Evolutionary conservation across 257 asterid genomes (phyloP).

Genomic region (Penstemon davidsonii): DNA sequence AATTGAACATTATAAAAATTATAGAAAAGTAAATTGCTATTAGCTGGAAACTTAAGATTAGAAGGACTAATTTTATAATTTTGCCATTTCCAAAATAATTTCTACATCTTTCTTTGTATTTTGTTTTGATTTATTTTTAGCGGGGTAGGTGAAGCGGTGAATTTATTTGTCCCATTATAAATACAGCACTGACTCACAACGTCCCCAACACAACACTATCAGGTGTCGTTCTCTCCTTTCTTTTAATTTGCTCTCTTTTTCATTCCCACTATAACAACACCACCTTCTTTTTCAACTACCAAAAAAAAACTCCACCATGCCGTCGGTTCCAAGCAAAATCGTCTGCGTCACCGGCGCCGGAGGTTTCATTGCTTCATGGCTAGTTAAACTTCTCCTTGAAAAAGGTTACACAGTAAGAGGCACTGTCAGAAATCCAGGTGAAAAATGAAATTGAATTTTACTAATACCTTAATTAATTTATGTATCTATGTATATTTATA

Average conservation of each 20-base stretch:
- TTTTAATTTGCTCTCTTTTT: background rate
- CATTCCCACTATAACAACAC: no score
- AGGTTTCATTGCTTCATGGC: conserved; percentile 97
- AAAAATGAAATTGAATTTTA: background rate
- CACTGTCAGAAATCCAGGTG: conserved; percentile 93
- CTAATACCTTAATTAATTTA: background rate
- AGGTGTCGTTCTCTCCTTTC: background rate
- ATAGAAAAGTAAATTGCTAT: no score
- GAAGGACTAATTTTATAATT: no score
- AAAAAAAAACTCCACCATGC: conserved; percentile 44
- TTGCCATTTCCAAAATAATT: no score
- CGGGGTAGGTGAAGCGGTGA: conserved; percentile 22
- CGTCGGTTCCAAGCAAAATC: conserved; percentile 55
- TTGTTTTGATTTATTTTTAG: background rate
- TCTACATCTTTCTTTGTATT: no score
- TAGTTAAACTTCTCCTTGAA: conserved; percentile 83
- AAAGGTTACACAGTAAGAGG: conserved; percentile 89
- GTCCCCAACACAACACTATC: background rate
- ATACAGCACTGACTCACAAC: background rate
- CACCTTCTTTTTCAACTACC: background rate
- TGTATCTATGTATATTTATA: no score
- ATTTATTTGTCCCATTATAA: conserved; percentile 14
- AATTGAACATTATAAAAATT: no score
- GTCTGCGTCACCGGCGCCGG: conserved; percentile 99
- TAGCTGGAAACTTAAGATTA: no score